Evolutionary conservation across 2,329 filamentous ascomycete species (phyloP), one percentile per base, ranked within the genome.

Genomic region (Ceratocystis cacaofunesta): DNA sequence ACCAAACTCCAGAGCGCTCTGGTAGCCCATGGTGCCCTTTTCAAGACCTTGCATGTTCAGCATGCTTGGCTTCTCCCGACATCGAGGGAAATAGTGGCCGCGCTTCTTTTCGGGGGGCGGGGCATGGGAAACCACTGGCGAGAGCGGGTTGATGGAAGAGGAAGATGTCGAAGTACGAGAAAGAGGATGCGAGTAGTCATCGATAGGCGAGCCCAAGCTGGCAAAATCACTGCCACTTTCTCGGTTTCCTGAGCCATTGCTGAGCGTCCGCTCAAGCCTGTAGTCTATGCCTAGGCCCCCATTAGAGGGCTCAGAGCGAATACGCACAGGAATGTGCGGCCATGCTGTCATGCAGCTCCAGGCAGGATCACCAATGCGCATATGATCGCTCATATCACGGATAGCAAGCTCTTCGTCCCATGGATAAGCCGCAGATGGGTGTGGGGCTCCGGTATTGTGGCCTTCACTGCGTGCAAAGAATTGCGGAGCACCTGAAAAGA

Each of bases 401-500:
- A 86, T 83, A 69, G 79, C 76, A 66, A 87, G 73, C 68, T 80
- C 77, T 68, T 82, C 79, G 72, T 89, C 83, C 80, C 85, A 88
- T 1, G 85, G 86, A 71, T 85, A 89, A 46, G 83, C 82, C 32
- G 86, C 84, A 61, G 78, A 83, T 25, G 86, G 85, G 70, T 84
- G 80, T 25, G 82, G 82, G 46, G 83, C 81, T 62, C 79, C 83
- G 67, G 79, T 80, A 72, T 78, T 82, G 72, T 85, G 81, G 48
- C 82, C 81, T 70, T 84, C 80, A 66, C 79, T 80, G 63, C 82
- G 79, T 69, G 83, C 80, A 72, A 84, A 85, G 76, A 86, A 89
- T 72, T 88, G 85, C 68, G 87, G 87, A 55, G 87, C 87, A n/a
- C 87, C 86, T 30, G 86, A 87, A 77, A 89, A 90, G 70, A 89